Conservation (phyloP, 192 early-diverging fungal genomes). For the Podila clonocystis region DNA sequence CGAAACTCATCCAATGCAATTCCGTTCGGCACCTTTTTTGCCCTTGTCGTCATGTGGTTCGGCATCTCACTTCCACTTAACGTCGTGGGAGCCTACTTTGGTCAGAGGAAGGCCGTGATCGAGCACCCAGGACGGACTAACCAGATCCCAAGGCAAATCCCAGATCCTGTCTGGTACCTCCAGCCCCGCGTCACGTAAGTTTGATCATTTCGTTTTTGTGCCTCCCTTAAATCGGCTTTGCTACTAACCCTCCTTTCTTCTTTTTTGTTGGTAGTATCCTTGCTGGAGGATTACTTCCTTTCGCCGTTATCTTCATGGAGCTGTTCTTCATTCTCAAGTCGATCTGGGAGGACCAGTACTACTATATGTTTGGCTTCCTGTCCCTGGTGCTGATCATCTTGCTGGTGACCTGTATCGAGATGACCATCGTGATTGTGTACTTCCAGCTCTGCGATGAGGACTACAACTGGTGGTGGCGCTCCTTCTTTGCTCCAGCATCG, state of each 20-base stretch:
- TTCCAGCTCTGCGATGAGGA: constrained; percentile 74
- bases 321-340: constrained; percentile 77
- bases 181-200: constrained; percentile 60
- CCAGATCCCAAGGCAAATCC: constrained; percentile 93
- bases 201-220: not conserved
- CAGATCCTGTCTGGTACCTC: constrained; percentile 85
- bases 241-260: not conserved
- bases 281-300: constrained; percentile 62
- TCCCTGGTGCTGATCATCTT: constrained; percentile 67
- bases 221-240: not conserved
- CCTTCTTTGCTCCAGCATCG: constrained; percentile 80
- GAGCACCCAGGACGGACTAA: constrained; percentile 91
- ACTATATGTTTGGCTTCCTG: constrained; percentile 72
- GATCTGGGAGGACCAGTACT: constrained; percentile 74
- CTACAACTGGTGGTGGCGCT: constrained; percentile 94
- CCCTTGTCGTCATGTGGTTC: constrained; percentile 84
- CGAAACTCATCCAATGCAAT: constrained; percentile 89
- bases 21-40: constrained; percentile 88
- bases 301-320: constrained; percentile 79
- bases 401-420: constrained; percentile 65
- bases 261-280: constrained; percentile 25
- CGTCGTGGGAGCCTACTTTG: constrained; percentile 88
- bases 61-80: constrained; percentile 81
- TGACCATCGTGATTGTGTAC: constrained; percentile 75
- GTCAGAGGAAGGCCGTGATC: constrained; percentile 75